These are phyloP conservation scores for Lachnellula hyalina DNA, from an alignment of 2,329 filamentous ascomycete species.

Conservation along the genomic window DNA sequence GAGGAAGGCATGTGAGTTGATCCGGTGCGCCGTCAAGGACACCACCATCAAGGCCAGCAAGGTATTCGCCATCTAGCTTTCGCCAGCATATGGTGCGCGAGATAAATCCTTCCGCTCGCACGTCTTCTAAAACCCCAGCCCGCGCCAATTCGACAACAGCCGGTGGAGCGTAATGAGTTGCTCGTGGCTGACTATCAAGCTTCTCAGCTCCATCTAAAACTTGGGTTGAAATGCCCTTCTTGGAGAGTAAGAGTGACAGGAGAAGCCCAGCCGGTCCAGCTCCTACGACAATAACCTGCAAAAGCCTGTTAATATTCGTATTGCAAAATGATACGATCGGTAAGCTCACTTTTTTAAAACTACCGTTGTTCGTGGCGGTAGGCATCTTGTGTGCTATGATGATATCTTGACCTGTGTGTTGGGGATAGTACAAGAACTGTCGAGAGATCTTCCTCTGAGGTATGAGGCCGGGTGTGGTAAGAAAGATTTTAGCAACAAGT, in stretches of 20 bases:
- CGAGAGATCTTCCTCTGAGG: no score
- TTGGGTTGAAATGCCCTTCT: background rate
- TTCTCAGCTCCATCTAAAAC: background rate
- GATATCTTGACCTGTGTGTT: no score
- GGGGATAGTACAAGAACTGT: no score
- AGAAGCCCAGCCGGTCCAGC: background rate
- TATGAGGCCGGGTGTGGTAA: no score
- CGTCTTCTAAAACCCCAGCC: background rate
- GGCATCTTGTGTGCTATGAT: no score
- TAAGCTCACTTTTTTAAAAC: no score
- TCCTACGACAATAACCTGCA: slow-evolving; percentile 6
- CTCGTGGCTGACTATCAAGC: background rate
- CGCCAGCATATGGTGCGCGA: background rate
- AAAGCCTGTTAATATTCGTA: no score
- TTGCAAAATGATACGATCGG: no score
- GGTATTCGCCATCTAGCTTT: background rate
- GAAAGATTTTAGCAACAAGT: no score
- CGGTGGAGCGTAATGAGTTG: background rate
- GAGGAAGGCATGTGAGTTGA: slow-evolving; percentile 39
- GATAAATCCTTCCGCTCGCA: background rate
- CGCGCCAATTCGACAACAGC: background rate
- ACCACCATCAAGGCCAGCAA: slow-evolving; percentile 17
- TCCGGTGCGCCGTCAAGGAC: slow-evolving; percentile 29
- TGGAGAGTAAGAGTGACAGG: background rate
- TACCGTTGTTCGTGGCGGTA: no score